Conservation (phyloP, 1,139 yeast species). For the Blastobotrys apis region DNA sequence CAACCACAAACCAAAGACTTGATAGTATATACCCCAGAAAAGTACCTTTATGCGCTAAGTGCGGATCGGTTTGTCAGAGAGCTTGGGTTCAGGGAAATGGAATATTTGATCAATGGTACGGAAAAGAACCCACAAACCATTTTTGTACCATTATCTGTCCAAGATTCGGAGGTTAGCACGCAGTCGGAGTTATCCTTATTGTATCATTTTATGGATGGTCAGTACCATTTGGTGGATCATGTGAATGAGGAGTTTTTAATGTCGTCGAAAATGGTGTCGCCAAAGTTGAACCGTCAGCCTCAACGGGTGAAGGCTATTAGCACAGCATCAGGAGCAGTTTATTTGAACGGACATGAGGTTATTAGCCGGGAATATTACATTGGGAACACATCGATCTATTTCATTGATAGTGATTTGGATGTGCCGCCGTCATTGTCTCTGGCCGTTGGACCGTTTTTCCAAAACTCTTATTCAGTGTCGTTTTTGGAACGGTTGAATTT, state of each 20-base stretch:
- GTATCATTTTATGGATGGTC: slow-evolving; percentile 66
- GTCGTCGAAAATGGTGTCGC: slow-evolving; percentile 36
- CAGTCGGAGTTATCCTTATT: slow-evolving; percentile 35
- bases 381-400: slow-evolving; percentile 59
- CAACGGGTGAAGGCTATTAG: slow-evolving; percentile 29
- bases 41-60: slow-evolving; percentile 66
- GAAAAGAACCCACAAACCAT: slow-evolving; percentile 49
- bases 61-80: slow-evolving; percentile 67
- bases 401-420: slow-evolving; percentile 56
- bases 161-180: slow-evolving; percentile 30
- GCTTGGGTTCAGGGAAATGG: slow-evolving; percentile 57
- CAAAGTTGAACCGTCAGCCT: slow-evolving; percentile 41
- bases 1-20: slow-evolving; percentile 29
- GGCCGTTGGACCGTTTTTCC: slow-evolving; percentile 52
- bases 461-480: slow-evolving; percentile 49
- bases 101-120: slow-evolving; percentile 53
- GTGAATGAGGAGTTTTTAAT: slow-evolving; percentile 14
- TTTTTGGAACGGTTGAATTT: slow-evolving; percentile 49
- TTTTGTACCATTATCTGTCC: slow-evolving; percentile 42
- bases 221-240: slow-evolving; percentile 35
- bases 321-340: slow-evolving; percentile 34
- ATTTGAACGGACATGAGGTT: slow-evolving; percentile 46
- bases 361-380: slow-evolving; percentile 43
- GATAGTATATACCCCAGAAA: slow-evolving; percentile 58
- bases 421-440: slow-evolving; percentile 50